phyloP scores from a whole-genome alignment of 805 yeast genomes.

The Myxozyma lipomycoides region DNA sequence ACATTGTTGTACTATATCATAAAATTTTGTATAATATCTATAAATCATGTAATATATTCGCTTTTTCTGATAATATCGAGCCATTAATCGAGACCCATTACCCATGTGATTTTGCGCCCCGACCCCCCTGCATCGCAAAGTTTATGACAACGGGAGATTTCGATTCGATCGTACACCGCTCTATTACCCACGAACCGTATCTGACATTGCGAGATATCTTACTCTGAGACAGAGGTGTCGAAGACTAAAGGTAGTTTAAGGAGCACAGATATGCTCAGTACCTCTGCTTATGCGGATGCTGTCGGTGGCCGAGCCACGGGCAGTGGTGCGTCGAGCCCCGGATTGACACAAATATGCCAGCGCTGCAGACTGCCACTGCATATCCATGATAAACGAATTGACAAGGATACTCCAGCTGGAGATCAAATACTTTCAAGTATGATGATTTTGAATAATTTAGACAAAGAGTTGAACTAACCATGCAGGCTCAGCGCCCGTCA shows the following conservation, averaged over 20 bases:
- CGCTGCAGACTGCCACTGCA: conserved; percentile 28
- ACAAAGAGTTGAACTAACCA: background rate
- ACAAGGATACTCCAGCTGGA: conserved; percentile 6
- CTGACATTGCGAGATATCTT: too few species aligned
- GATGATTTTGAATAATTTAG: background rate
- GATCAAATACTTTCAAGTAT: conserved; percentile 11
- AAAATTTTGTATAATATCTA: too few species aligned
- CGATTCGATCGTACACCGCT: too few species aligned
- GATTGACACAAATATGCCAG: conserved; percentile 15
- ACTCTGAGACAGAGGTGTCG: too few species aligned
- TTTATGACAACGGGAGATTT: too few species aligned
- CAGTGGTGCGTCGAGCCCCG: conserved; percentile 2
- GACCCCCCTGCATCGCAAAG: too few species aligned
- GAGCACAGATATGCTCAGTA: conserved; percentile 1
- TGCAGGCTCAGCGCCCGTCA: background rate
- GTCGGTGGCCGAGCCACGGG: background rate
- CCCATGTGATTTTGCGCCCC: too few species aligned
- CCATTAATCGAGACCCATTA: too few species aligned
- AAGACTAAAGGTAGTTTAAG: background rate
- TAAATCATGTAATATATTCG: too few species aligned
- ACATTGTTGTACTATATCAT: too few species aligned
- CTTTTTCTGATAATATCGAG: too few species aligned
- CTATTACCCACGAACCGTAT: too few species aligned
- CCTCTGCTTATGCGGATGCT: conserved; percentile 3
- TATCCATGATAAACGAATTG: conserved; percentile 19